phyloP scores from a whole-genome alignment of 176 grass and related monocot genomes.

The Musa troglodytarum region DNA sequence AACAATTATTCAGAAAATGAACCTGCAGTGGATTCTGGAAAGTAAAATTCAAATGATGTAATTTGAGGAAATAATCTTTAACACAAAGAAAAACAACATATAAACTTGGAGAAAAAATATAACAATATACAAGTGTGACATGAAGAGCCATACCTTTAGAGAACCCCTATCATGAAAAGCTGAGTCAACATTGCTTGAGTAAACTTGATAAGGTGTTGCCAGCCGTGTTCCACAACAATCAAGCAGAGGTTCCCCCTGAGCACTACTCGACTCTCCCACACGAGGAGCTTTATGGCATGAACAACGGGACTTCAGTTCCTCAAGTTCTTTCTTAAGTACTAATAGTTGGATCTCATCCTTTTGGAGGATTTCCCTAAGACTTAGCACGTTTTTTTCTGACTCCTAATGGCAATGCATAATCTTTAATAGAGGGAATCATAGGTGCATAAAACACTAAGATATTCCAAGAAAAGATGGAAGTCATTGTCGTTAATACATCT shows the following conservation, averaged over 20 bases:
- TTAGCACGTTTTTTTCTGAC: constrained; percentile 35
- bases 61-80: background rate
- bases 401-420: constrained; percentile 27
- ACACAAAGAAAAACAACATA: background rate
- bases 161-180: background rate
- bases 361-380: constrained; percentile 28
- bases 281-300: constrained; percentile 25
- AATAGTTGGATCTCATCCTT: constrained; percentile 24
- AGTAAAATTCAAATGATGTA: background rate
- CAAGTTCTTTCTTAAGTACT: constrained; percentile 36
- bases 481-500: too few relatives aligned
- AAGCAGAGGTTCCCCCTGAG: constrained; percentile 9
- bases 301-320: constrained; percentile 23
- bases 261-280: constrained; percentile 12
- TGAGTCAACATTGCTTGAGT: constrained; percentile 16
- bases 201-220: constrained; percentile 16
- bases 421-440: background rate
- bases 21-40: background rate
- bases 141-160: background rate
- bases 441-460: constrained; percentile 7
- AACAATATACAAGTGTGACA: too few relatives aligned
- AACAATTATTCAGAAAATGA: background rate
- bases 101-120: background rate
- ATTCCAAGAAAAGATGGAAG: background rate
- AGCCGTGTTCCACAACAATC: constrained; percentile 10